These are phyloP conservation scores for Inosperma sp. DNA, from an alignment of 768 basidiomycete genomes.

Conservation along the genomic window DNA sequence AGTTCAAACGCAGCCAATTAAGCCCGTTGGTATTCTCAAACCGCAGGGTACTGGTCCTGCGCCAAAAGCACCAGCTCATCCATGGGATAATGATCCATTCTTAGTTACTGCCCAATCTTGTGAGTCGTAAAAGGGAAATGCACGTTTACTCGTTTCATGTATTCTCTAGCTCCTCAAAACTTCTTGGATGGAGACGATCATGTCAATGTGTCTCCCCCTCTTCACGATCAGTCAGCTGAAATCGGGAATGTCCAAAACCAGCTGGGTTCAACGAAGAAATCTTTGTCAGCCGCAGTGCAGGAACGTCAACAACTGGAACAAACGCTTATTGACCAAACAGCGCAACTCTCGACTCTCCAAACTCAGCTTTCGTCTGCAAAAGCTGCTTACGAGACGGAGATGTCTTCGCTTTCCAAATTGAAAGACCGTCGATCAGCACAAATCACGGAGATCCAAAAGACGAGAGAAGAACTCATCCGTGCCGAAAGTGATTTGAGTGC, in stretches of 20 bases:
- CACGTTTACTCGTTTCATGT: background rate
- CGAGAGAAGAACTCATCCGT: conserved; percentile 74
- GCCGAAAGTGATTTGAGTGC: conserved; percentile 92
- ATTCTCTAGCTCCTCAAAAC: conserved; percentile 33
- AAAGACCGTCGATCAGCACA: conserved; percentile 68
- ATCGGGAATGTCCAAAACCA: conserved; percentile 88
- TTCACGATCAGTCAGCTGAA: conserved; percentile 75
- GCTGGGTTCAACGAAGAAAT: conserved; percentile 70
- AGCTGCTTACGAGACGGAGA: conserved; percentile 83
- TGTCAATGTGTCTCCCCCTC: conserved; percentile 41
- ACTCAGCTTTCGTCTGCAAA: conserved; percentile 80
- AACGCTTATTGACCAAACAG: conserved; percentile 60
- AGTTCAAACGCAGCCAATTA: conserved; percentile 38
- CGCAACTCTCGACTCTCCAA: conserved; percentile 75
- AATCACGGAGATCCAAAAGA: conserved; percentile 63
- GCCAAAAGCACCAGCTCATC: conserved; percentile 16
- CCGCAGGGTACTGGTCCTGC: conserved; percentile 30
- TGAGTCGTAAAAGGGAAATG: conserved; percentile 19
- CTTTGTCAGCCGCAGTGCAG: conserved; percentile 58
- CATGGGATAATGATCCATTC: conserved; percentile 49
- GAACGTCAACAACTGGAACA: conserved; percentile 67
- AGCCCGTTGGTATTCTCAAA: conserved; percentile 28
- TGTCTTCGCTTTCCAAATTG: conserved; percentile 57
- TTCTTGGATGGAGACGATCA: conserved; percentile 72
- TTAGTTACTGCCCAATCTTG: conserved; percentile 30